Percentiles rank a stretch among this genome's conserved stretches.
These are phyloP conservation scores for Trichophyton equinum DNA, from an alignment of 2,329 filamentous ascomycete genomes.

Conservation along the genomic window DNA sequence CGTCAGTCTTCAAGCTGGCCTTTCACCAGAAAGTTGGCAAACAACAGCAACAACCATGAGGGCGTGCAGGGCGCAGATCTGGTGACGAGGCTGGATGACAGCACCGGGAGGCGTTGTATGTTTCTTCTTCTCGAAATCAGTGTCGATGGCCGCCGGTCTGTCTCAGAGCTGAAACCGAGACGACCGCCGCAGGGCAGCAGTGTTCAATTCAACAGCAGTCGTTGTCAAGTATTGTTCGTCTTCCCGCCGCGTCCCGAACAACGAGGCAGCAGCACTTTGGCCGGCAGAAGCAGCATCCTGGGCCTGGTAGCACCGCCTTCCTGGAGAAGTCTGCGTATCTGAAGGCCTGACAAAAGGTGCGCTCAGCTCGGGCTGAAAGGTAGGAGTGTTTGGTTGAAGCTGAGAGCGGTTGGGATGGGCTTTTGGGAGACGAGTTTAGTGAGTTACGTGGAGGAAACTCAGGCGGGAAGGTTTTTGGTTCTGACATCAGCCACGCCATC, in stretches of 20 bases:
- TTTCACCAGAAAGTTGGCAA: neutral
- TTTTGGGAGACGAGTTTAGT: neutral
- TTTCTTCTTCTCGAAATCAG: neutral
- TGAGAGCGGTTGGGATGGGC: too few relatives aligned
- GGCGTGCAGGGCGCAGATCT: neutral
- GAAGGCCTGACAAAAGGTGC: neutral
- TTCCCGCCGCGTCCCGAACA: neutral
- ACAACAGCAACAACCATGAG: neutral
- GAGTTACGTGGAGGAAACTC: neutral
- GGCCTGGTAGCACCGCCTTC: neutral
- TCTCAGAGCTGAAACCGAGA: neutral
- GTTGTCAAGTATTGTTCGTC: neutral
- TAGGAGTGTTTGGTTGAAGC: neutral
- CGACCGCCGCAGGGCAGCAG: neutral
- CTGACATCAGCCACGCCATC: neutral
- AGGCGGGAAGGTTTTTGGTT: neutral
- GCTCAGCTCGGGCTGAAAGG: neutral
- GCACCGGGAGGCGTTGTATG: neutral
- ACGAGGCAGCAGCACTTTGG: conserved; percentile 3
- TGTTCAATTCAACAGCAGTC: neutral
- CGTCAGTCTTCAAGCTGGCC: neutral
- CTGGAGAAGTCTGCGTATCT: neutral
- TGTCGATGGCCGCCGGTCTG: neutral
- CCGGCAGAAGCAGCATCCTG: conserved; percentile 4
- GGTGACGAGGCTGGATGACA: neutral